Evolutionary conservation across 2,329 filamentous ascomycete genomes (phyloP), one percentile per base, ranked within the genome.

Genomic region (Leptodontidium sp.): DNA sequence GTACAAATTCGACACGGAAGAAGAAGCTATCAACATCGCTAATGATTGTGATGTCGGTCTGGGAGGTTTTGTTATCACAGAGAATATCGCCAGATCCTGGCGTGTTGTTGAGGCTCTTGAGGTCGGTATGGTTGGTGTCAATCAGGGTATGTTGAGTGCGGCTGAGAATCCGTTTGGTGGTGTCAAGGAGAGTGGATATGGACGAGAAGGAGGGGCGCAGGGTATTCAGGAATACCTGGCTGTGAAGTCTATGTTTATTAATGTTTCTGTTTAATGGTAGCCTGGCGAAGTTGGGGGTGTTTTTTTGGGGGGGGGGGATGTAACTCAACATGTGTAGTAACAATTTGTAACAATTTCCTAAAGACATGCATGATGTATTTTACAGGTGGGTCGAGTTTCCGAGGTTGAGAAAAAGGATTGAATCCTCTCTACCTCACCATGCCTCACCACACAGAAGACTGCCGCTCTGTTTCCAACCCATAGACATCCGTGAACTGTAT

Each of bases 101-200:
- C 74, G 78, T 40, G 70, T 80, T 3, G 73, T 81, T 58, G 83
- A 83, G 69, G 84, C 80, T 3, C 81, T 87, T 45, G 84, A 87
- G 75, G 82, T 84, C 26, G 86, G 86, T 35, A 74, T 74, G 73
- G 71, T 74, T 11, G 73, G 73, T 17, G 68, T 73, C 0, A 74
- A 73, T 59, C 49, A 68, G 26, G 72, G 71, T 43, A 40, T 69
- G 50, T 50, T 74, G 21, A 73, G 70, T 45, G 72, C 68, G 2
- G 65, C 64, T 15, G 72, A 71, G 61, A 62, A 58, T 65, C 70
- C 73, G n/a, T 96, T 96, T 77, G 93, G 93, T 17, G 93, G 93
- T 73, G 90, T 96, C 57, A 96, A 96, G 82, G 85, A 94, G 81
- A 93, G 89, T 75, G 93, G 93, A 0, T 94, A 94, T 75, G 93